Base-by-base conservation (phyloP, 2,329 filamentous ascomycete genomes). In the Penicillium sp. region DNA sequence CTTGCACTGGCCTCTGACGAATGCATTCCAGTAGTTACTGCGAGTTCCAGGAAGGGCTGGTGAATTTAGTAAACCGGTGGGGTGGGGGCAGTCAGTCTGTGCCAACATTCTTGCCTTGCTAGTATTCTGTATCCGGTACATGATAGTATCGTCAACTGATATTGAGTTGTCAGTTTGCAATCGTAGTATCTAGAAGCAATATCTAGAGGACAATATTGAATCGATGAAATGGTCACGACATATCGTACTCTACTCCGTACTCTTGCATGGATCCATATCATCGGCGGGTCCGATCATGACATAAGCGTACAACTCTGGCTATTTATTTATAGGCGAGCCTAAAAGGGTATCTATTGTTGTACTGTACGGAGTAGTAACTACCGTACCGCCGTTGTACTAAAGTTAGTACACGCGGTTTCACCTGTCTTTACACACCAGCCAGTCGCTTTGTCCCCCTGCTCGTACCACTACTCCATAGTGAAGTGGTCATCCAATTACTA, bases 341-440 rank as follows among this genome's bases (percentile, higher is more conserved):
- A 33, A 33, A 18, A 49, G 9, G 24, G 16, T 13, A 16, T 18
- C 31, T 10, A 19, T 19, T 31, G 33, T 22, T 11, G 27, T 18
- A 33, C 7, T 27, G n/a, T n/a, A n/a, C n/a, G n/a, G n/a, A n/a
- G 10, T 40, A 0, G 24, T 44, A 44, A 44, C 41, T 31, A 44
- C 41, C 31, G 43, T 46, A 27, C 43, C 6, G 10, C 31, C 31
- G 31, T 31, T 7, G 37, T 18, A 18, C 43, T 50, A 50, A 35
- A 50, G 16, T 50, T 59, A 56, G 57, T 55, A 58, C 55, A 50
- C 31, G 33, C 44, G 56, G 51, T 58, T 55, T 58, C 49, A 51
- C 49, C n/a, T 18, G 11, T 35, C 33, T 51, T 13, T n/a, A 6
- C 10, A 27, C 49, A 39, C n/a, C 22, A 46, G 14, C 24, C 43